Evolutionary conservation across 768 basidiomycete species (phyloP), one percentile per base, ranked within the genome.

Genomic region (Russula sp.): DNA sequence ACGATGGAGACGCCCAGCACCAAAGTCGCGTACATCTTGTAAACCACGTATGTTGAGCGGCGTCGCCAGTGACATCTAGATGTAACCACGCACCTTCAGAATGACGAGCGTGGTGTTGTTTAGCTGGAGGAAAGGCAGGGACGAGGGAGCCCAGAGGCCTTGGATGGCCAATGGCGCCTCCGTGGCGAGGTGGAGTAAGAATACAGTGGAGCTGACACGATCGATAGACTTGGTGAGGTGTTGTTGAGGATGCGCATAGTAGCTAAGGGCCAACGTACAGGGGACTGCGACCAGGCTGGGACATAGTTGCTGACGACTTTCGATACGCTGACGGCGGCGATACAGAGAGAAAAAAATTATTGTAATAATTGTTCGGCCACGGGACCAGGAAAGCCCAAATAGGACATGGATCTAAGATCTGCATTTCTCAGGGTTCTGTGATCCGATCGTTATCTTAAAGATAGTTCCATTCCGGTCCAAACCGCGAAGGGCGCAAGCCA

Each of bases 41-140:
- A 48, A 25, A n/a, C 13, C 11, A 3, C 9, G 42, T 14, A 14
- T 16, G 9, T n/a, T 48, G 10, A 56, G 51, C 5, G 29, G 14
- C 22, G 22, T 29, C 16, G 22, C 35, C 16, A 16, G 7, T 14
- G 39, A 46, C 36, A 14, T 20, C 6, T 18, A 20, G 9, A 18
- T 43, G 32, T 45, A 16, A 36, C 16, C 5, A 66, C 76, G n/a
- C 52, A 87, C 91, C 79, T 92, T 92, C 51, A 90, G 73, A 8
- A 93, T 65, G 2, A 90, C 83, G 8, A 92, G 53, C 0, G 89
- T 82, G 6, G 91, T 93, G 75, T 93, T 93, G 67, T 86, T 92
- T 66, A 91, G 78, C 70, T 90, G 83, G 58, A 92, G 66, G 71
- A 93, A 91, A 0, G 91, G 91, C 20, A 93, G 71, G 16, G 72